Conservation (phyloP, 2,329 filamentous ascomycete species). For the Fusarium sp. region DNA sequence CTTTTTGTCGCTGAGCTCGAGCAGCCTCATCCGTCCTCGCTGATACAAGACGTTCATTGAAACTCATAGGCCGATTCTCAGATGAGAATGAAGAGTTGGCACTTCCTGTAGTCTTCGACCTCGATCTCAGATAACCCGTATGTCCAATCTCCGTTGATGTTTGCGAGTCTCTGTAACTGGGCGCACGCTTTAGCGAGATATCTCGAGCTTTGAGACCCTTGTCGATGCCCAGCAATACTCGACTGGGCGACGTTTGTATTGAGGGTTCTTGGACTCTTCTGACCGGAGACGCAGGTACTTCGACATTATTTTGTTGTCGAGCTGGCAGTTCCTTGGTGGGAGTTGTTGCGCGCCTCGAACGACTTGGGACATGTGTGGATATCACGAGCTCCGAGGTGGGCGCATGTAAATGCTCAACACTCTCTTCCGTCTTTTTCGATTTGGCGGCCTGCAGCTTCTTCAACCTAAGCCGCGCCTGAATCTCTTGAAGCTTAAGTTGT, state of each 20-base stretch:
- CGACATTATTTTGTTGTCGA: conserved; percentile 61
- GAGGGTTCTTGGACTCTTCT: conserved; percentile 65
- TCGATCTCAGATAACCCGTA: conserved; percentile 60
- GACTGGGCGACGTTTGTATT: conserved; percentile 79
- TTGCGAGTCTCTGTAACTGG: conserved; percentile 58
- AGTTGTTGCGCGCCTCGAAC: conserved; percentile 47
- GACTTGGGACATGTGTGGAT: conserved; percentile 39
- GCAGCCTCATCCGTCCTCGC: conserved; percentile 69
- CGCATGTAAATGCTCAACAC: conserved; percentile 33
- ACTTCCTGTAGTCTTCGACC: conserved; percentile 57
- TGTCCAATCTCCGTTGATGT: conserved; percentile 34
- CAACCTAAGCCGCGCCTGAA: conserved; percentile 87
- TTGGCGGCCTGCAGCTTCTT: conserved; percentile 82
- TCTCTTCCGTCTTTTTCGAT: conserved; percentile 40
- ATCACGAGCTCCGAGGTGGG: conserved; percentile 44
- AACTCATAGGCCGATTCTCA: conserved; percentile 66
- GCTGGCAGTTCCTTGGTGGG: conserved; percentile 44
- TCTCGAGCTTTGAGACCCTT: conserved; percentile 86
- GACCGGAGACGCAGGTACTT: conserved; percentile 83
- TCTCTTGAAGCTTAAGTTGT: conserved; percentile 86
- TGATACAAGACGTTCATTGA: conserved; percentile 87
- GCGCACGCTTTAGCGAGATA: conserved; percentile 83
- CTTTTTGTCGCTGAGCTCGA: conserved; percentile 64
- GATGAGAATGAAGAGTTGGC: conserved; percentile 40
- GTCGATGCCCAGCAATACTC: conserved; percentile 87